Percentiles rank a stretch among this genome's conserved stretches.
These are phyloP conservation scores for Wickerhamiella musiphila DNA, from an alignment of 805 yeast genomes.

Conservation along the genomic window DNA sequence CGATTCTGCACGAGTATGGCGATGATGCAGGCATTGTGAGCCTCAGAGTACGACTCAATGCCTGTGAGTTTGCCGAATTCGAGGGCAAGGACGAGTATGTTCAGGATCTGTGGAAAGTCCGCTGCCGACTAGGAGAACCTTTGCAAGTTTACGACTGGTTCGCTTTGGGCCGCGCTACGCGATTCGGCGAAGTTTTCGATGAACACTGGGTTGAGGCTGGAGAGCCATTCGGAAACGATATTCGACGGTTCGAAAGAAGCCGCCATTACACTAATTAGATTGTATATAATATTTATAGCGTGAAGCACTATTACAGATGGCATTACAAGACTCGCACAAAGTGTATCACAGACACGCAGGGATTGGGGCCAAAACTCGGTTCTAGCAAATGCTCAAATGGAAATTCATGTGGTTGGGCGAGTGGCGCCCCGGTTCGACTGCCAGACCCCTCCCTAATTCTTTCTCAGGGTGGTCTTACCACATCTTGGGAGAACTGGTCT, in stretches of 20 bases:
- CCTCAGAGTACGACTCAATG: constrained; percentile 13
- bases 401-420: too few species aligned
- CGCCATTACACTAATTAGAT: not conserved
- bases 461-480: not conserved
- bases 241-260: constrained; percentile 3
- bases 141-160: constrained; percentile 13
- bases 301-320: not conserved
- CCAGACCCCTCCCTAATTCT: not conserved
- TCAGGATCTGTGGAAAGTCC: constrained; percentile 7
- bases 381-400: too few species aligned
- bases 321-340: too few species aligned
- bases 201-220: constrained; percentile 8
- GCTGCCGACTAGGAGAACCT: constrained; percentile 2
- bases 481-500: too few species aligned
- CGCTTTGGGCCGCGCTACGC: constrained; percentile 12
- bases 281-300: not conserved
- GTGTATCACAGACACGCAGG: too few species aligned
- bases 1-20: constrained; percentile 8
- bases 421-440: too few species aligned
- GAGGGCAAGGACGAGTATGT: constrained; percentile 4
- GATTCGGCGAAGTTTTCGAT: constrained; percentile 4
- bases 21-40: constrained; percentile 7
- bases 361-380: too few species aligned
- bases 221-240: constrained; percentile 7
- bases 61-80: constrained; percentile 7